Percentiles rank a stretch among this genome's conserved stretches.
Conservation (phyloP, 2,329 filamentous ascomycete species). For the Fusarium gaditjirri region DNA sequence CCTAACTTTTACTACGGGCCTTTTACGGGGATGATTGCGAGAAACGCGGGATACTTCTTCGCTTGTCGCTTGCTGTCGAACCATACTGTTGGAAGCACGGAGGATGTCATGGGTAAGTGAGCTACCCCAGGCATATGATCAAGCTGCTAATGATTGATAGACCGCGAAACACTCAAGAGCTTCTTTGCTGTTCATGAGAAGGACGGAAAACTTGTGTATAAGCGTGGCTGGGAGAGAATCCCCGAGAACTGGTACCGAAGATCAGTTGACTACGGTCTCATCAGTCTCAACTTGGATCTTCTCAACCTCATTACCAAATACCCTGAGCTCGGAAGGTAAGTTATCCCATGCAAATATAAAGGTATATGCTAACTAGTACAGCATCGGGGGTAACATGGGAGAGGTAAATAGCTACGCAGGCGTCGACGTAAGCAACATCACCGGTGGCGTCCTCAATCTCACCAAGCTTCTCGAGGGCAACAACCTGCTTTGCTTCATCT, state of each 20-base stretch:
- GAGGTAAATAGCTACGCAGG: slow-evolving; percentile 16
- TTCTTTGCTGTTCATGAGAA: slow-evolving; percentile 12
- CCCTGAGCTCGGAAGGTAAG: slow-evolving; percentile 15
- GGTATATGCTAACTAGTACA: neutral
- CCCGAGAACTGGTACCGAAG: slow-evolving; percentile 24
- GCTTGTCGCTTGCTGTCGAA: slow-evolving; percentile 12
- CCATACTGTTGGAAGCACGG: slow-evolving; percentile 4
- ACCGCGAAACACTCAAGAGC: slow-evolving; percentile 4
- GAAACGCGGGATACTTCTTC: slow-evolving; percentile 20
- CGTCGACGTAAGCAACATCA: slow-evolving; percentile 13
- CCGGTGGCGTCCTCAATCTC: slow-evolving; percentile 13
- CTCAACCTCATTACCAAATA: slow-evolving; percentile 4
- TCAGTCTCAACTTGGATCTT: slow-evolving; percentile 12
- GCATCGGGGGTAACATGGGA: slow-evolving; percentile 23
- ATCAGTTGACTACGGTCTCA: slow-evolving; percentile 4
- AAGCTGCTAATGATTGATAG: neutral
- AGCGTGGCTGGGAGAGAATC: slow-evolving; percentile 21
- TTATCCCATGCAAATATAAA: no score
- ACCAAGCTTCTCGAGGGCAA: slow-evolving; percentile 10
- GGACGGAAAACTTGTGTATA: slow-evolving; percentile 3
- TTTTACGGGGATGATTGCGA: slow-evolving; percentile 17
- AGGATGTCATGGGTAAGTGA: neutral
- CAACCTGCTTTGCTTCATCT: slow-evolving; percentile 22
- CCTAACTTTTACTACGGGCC: slow-evolving; percentile 28
- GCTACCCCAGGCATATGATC: accelerated